Evolutionary conservation across 495 filamentous ascomycete genomes (phyloP).

Genomic region (Tuber umbilicatum): DNA sequence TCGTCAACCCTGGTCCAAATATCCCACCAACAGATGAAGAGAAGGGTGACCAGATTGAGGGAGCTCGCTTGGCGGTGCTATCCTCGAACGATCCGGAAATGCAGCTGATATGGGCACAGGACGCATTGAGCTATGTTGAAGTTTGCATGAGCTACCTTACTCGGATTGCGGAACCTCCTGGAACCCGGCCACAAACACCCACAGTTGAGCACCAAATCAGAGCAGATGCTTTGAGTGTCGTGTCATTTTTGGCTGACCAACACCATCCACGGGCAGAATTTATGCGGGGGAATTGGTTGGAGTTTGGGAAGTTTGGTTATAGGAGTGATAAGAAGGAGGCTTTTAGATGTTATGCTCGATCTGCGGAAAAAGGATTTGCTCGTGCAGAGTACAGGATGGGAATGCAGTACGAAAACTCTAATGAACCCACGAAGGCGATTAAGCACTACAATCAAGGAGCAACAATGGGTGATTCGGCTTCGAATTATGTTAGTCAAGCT

Average conservation of each 20-base stretch:
- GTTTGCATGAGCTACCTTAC: conserved; percentile 64
- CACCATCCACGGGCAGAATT: conserved; percentile 91
- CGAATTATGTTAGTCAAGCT: conserved; percentile 61
- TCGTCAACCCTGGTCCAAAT: conserved; percentile 73
- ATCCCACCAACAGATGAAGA: conserved; percentile 93
- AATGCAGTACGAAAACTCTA: conserved; percentile 94
- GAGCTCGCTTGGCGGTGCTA: conserved; percentile 71
- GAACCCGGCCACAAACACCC: conserved; percentile 65
- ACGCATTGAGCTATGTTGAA: conserved; percentile 83
- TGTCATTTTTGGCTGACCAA: conserved; percentile 81
- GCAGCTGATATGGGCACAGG: conserved; percentile 94
- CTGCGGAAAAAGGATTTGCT: conserved; percentile 87
- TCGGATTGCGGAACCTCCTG: conserved; percentile 58
- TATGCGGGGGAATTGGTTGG: conserved; percentile 92
- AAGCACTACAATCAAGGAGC: conserved; percentile 80
- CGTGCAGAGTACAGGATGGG: conserved; percentile 94
- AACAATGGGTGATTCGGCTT: conserved; percentile 75
- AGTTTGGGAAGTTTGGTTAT: conserved; percentile 92
- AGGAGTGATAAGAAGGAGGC: conserved; percentile 90
- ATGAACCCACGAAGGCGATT: conserved; percentile 83
- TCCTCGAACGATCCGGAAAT: conserved; percentile 93
- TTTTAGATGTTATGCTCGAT: conserved; percentile 71
- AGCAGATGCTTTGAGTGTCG: conserved; percentile 83
- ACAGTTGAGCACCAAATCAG: conserved; percentile 79
- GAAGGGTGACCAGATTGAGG: conserved; percentile 77